Evolutionary conservation across 257 asterid species (phyloP).

Genomic region (Solanum paucissectum): DNA sequence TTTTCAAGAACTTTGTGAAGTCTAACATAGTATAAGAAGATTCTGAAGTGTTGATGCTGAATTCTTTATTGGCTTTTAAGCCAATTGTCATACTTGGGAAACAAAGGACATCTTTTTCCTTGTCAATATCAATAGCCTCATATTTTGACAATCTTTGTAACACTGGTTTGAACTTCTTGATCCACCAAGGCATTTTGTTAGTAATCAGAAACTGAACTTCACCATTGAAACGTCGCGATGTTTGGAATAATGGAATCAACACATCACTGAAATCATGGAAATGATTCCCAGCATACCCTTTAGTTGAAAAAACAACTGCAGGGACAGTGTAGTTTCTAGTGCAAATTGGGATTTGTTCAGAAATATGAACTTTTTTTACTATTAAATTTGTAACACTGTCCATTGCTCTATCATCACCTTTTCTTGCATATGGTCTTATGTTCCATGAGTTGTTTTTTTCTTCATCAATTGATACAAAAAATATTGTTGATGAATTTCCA

Average conservation of each 20-base stretch:
- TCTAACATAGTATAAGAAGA: constrained; percentile 17
- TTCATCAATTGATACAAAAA: constrained; percentile 13
- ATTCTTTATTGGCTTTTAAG: constrained; percentile 23
- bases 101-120: constrained; percentile 22
- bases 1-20: constrained; percentile 30
- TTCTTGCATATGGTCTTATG: constrained; percentile 47
- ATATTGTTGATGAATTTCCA: constrained; percentile 33
- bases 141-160: constrained; percentile 25
- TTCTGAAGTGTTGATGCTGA: constrained; percentile 18
- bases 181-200: constrained; percentile 19
- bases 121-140: constrained; percentile 29
- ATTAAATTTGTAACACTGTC: constrained; percentile 5
- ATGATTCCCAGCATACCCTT: constrained; percentile 35
- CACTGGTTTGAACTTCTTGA: constrained; percentile 10
- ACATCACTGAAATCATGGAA: constrained; percentile 57
- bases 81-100: constrained; percentile 36
- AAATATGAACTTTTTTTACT: background rate
- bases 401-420: constrained; percentile 23
- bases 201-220: constrained; percentile 27
- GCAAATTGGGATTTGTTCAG: constrained; percentile 23
- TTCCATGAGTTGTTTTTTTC: constrained; percentile 7
- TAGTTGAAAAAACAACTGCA: constrained; percentile 44
- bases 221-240: constrained; percentile 26
- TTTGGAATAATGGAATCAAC: constrained; percentile 37
- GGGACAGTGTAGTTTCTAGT: constrained; percentile 18